A percentile compares a stretch with the other conserved stretches of the same genome.
phyloP scores from a whole-genome alignment of 768 basidiomycete species.

The Fibroporia radiculosa region DNA sequence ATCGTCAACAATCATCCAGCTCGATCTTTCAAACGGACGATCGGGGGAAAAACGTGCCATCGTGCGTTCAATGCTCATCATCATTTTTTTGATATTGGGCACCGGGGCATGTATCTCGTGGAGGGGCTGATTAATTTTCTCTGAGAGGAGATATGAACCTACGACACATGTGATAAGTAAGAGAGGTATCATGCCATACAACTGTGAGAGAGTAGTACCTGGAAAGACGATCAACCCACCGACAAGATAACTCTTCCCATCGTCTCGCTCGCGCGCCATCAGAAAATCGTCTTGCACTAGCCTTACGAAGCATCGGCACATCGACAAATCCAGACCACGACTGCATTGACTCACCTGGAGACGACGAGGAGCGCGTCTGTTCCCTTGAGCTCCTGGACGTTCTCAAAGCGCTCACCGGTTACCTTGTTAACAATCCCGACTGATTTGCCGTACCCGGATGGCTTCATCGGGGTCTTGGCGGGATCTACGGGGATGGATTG shows the following conservation, averaged over 20 bases:
- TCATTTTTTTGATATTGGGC: constrained; percentile 29
- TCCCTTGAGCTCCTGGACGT: constrained; percentile 11
- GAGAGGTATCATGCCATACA: neutral
- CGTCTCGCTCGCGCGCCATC: constrained; percentile 26
- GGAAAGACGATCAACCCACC: constrained; percentile 28
- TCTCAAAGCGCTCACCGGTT: constrained; percentile 16
- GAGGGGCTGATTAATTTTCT: constrained; percentile 25
- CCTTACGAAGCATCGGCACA: constrained; percentile 8
- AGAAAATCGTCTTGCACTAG: constrained; percentile 29
- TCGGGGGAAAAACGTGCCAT: constrained; percentile 26
- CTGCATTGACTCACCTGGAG: constrained; percentile 15
- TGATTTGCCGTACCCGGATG: neutral
- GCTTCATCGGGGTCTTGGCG: neutral
- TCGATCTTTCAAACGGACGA: constrained; percentile 28
- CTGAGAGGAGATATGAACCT: constrained; percentile 27
- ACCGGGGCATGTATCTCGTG: constrained; percentile 21
- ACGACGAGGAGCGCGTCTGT: constrained; percentile 22
- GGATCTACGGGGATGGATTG: constrained; percentile 8
- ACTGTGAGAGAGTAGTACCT: constrained; percentile 8
- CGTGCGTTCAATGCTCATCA: constrained; percentile 28
- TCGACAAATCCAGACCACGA: neutral
- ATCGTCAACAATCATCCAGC: constrained; percentile 29
- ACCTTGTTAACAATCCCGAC: constrained; percentile 23
- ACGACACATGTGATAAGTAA: neutral
- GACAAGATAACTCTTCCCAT: constrained; percentile 28